Percentiles rank a stretch among this genome's conserved stretches.
Evolutionary conservation across 2,329 filamentous ascomycete species (phyloP).

Genomic region (Colletotrichum endophyticum): DNA sequence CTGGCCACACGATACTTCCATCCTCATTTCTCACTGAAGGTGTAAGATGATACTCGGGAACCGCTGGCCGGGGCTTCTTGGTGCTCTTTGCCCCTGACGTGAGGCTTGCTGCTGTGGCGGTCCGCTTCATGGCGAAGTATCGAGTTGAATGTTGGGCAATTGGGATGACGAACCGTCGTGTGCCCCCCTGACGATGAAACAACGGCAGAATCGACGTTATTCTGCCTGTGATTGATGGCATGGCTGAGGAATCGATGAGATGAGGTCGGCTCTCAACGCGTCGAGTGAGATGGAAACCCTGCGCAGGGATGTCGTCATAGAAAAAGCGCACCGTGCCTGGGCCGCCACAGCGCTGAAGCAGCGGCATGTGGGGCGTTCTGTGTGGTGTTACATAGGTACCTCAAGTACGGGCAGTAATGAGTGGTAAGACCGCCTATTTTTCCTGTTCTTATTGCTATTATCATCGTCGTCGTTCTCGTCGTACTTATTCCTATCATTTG

Average conservation of each 20-base stretch:
- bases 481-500: no score
- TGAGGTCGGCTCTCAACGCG: background rate
- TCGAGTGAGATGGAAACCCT: background rate
- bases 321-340: background rate
- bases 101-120: background rate
- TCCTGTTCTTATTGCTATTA: no score
- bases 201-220: background rate
- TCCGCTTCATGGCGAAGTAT: conserved; percentile 5
- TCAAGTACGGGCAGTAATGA: no score
- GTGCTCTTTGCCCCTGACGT: background rate
- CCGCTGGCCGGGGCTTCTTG: conserved; percentile 16
- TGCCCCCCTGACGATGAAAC: rapidly evolving
- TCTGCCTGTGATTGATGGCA: background rate
- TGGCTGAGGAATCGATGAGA: background rate
- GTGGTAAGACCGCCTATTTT: no score
- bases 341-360: background rate
- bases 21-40: conserved; percentile 43
- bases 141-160: background rate
- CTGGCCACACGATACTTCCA: conserved; percentile 65
- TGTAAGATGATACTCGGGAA: conserved; percentile 50
- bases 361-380: background rate
- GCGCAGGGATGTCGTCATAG: background rate
- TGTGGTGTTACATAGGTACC: no score
- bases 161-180: background rate
- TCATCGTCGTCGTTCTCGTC: no score